Evolutionary conservation across 1,139 yeast genomes (phyloP).

Genomic region (Diutina pseudorugosa): DNA sequence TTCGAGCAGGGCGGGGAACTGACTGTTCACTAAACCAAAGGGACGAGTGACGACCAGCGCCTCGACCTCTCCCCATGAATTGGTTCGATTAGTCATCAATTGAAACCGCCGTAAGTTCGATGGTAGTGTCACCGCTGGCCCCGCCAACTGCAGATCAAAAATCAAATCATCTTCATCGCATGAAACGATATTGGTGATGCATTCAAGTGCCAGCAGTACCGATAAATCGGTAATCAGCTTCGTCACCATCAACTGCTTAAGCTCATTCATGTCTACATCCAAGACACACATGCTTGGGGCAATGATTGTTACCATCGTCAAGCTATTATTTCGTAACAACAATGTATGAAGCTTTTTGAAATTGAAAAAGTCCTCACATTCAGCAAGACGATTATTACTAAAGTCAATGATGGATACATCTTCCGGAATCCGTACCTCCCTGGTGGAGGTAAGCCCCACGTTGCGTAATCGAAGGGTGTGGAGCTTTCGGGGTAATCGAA

Average conservation of each 20-base stretch:
- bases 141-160: neutral
- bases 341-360: neutral
- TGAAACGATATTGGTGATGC: neutral
- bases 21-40: neutral
- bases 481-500: neutral
- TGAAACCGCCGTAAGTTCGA: neutral
- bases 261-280: neutral
- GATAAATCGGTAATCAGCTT: neutral
- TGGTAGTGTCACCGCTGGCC: neutral
- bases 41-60: neutral
- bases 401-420: neutral
- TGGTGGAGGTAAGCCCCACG: neutral
- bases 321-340: neutral
- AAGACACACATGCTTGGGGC: neutral
- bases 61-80: neutral
- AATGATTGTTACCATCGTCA: neutral
- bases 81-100: neutral
- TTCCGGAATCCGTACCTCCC: neutral
- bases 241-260: neutral
- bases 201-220: constrained; percentile 1
- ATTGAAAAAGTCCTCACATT: neutral
- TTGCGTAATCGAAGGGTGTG: neutral
- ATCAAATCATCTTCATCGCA: neutral
- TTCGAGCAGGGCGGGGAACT: neutral
- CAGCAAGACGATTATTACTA: neutral